A percentile compares a stretch with the other conserved stretches of the same genome.
Conservation (phyloP, 768 basidiomycete species). For the Psilocybe sp. region DNA sequence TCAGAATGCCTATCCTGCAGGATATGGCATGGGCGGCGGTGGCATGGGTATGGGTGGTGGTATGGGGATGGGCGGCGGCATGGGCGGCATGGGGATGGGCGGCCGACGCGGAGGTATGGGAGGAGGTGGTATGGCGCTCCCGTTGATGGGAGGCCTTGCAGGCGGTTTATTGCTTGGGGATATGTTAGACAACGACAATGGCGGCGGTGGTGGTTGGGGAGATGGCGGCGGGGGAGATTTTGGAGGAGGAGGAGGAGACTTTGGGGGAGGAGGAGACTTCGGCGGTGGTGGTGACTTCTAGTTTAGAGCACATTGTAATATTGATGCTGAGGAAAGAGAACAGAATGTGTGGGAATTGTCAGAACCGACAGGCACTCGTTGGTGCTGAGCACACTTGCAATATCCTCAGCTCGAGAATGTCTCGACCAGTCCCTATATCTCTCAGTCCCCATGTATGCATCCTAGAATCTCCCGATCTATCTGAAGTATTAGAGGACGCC, state of each 20-base stretch:
- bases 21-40: constrained; percentile 4
- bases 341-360: background rate
- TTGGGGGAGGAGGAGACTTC: constrained; percentile 26
- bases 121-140: constrained; percentile 33
- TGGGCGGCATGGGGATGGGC: constrained; percentile 10
- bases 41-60: constrained; percentile 15
- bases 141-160: constrained; percentile 43
- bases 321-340: constrained; percentile 10
- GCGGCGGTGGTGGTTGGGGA: constrained; percentile 23
- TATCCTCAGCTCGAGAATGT: constrained; percentile 28
- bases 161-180: constrained; percentile 51
- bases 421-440: constrained; percentile 62
- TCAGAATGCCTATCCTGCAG: constrained; percentile 19
- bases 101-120: constrained; percentile 14
- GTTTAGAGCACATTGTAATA: background rate
- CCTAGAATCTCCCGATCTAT: constrained; percentile 67
- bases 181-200: constrained; percentile 26
- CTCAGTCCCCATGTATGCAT: constrained; percentile 82
- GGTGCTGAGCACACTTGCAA: background rate
- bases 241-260: constrained; percentile 24
- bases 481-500: constrained; percentile 51
- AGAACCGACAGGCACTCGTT: constrained; percentile 3
- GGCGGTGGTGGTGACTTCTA: constrained; percentile 7
- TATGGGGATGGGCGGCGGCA: constrained; percentile 15
- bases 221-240: constrained; percentile 19